Percentiles rank a stretch among this genome's conserved stretches.
phyloP scores from a whole-genome alignment of 2,329 filamentous ascomycete genomes.

The Remersonia thermophila region DNA sequence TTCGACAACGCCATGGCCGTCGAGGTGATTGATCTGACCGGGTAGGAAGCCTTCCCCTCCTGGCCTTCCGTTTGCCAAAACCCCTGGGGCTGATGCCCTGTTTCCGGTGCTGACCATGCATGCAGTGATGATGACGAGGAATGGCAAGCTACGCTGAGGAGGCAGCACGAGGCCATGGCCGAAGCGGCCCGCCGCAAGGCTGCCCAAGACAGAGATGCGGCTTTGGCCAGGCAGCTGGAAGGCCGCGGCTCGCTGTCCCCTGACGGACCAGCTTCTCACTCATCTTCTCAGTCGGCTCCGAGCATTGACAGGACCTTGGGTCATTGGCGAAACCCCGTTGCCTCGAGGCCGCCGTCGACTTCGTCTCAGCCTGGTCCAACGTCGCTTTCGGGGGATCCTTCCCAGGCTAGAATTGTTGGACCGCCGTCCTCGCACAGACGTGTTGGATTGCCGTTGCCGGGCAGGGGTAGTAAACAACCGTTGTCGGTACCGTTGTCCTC shows the following conservation, averaged over 20 bases:
- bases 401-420: too few species aligned
- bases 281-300: conserved; percentile 1
- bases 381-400: too few species aligned
- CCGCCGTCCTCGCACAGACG: too few species aligned
- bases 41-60: conserved; percentile 9
- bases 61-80: neutral
- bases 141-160: conserved; percentile 14
- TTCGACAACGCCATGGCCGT: neutral
- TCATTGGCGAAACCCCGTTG: too few species aligned
- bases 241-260: conserved; percentile 1
- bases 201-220: conserved; percentile 23
- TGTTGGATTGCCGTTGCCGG: too few species aligned
- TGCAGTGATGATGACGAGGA: conserved; percentile 15
- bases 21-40: conserved; percentile 20
- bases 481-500: too few species aligned
- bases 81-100: neutral
- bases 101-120: neutral
- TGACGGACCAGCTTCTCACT: neutral
- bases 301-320: too few species aligned
- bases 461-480: too few species aligned
- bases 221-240: conserved; percentile 10
- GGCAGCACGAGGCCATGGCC: conserved; percentile 25
- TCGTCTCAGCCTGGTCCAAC: too few species aligned
- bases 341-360: too few species aligned
- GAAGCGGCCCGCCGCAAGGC: conserved; percentile 26